These are phyloP conservation scores for Austroboletus novae-zelandiae DNA, from an alignment of 1,284 basidiomycete species.

Conservation along the genomic window DNA sequence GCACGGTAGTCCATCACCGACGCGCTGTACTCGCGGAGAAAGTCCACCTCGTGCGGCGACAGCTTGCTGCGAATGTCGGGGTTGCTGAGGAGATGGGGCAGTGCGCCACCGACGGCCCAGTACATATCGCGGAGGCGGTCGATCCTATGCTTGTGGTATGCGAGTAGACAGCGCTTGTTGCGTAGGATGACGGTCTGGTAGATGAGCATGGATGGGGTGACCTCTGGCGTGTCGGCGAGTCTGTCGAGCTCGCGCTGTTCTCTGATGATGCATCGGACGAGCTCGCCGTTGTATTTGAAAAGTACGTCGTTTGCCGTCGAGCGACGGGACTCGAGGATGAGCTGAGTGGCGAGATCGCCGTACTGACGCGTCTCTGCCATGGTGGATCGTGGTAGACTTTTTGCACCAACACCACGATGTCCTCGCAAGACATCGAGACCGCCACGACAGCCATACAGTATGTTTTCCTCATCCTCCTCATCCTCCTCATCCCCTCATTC, in stretches of 20 bases:
- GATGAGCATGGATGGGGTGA: conserved; percentile 75
- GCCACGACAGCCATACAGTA: conserved; percentile 52
- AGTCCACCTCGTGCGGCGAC: conserved; percentile 90
- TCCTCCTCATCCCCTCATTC: not conserved
- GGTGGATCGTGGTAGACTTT: conserved; percentile 4
- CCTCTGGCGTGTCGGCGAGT: conserved; percentile 44
- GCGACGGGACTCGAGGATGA: conserved; percentile 82
- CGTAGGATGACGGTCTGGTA: conserved; percentile 85
- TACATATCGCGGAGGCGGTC: conserved; percentile 83
- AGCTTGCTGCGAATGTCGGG: conserved; percentile 76
- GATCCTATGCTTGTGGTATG: conserved; percentile 85
- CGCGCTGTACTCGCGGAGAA: conserved; percentile 78
- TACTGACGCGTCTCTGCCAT: conserved; percentile 51
- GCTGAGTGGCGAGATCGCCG: conserved; percentile 84
- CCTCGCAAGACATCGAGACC: conserved; percentile 50
- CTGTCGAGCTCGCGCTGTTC: conserved; percentile 89
- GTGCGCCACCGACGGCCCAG: conserved; percentile 91
- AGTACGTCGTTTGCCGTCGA: conserved; percentile 82
- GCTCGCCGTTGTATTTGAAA: conserved; percentile 88
- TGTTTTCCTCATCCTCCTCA: conserved; percentile 13
- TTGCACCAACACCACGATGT: conserved; percentile 23
- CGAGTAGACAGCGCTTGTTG: conserved; percentile 92
- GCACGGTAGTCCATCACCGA: conserved; percentile 83
- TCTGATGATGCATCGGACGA: conserved; percentile 83
- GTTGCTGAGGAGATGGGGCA: conserved; percentile 81